Conservation (phyloP, 2,329 filamentous ascomycete species). For the Alternaria sp. region DNA sequence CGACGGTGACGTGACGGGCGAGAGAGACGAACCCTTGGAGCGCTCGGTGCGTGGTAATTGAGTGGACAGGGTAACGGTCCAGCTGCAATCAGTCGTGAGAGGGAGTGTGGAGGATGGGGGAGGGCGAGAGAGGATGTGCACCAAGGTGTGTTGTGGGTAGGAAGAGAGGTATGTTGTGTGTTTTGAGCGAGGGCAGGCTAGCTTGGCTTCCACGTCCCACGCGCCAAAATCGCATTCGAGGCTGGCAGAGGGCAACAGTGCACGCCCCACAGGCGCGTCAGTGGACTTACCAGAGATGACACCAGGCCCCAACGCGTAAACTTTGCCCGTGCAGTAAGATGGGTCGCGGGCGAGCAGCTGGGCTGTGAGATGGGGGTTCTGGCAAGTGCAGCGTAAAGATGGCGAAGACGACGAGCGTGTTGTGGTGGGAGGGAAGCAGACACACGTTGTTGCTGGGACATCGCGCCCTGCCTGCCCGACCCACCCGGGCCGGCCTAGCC, state of each 20-base stretch:
- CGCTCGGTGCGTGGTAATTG: conserved; percentile 30
- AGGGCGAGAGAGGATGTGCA: conserved; percentile 34
- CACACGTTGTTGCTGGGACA: conserved; percentile 24
- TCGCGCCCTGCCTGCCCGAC: conserved; percentile 20
- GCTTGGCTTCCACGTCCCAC: conserved; percentile 34
- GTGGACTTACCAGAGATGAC: conserved; percentile 33
- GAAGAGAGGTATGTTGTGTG: conserved; percentile 41
- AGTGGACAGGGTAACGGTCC: conserved; percentile 39
- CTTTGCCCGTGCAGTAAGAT: conserved; percentile 11
- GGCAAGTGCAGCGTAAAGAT: conserved; percentile 22
- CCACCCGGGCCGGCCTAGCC: conserved; percentile 29
- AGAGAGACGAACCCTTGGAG: conserved; percentile 40
- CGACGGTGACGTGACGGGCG: conserved; percentile 43
- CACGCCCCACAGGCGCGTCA: conserved; percentile 45
- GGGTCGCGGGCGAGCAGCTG: conserved; percentile 1
- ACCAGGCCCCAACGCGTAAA: conserved; percentile 31
- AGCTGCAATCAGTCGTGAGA: conserved; percentile 40
- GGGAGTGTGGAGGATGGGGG: conserved; percentile 26
- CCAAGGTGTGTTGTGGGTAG: conserved; percentile 47
- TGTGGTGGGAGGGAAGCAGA: conserved; percentile 17
- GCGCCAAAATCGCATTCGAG: conserved; percentile 37
- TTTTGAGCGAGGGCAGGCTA: conserved; percentile 40
- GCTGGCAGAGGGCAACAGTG: conserved; percentile 38
- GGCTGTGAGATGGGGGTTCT: neutral
- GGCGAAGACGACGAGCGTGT: conserved; percentile 16